A percentile compares a stretch with the other conserved stretches of the same genome.
Evolutionary conservation across 352 stramenopile species (phyloP).

Genomic region (Aphanomyces euteiches): DNA sequence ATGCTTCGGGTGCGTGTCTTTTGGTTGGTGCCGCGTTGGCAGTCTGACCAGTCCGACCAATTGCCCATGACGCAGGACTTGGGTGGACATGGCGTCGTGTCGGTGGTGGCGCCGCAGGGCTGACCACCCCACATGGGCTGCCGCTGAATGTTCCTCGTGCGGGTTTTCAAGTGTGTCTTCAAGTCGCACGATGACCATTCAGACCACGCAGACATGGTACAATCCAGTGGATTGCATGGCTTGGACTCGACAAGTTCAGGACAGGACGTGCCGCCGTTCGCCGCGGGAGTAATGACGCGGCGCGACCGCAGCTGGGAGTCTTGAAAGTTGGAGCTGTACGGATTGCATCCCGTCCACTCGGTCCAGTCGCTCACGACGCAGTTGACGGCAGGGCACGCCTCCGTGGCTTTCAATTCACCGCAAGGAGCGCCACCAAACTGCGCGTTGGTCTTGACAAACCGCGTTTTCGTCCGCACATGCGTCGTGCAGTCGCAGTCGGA

Average conservation of each 20-base stretch:
- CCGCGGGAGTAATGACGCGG: neutral
- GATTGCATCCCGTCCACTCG: conserved; percentile 49
- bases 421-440: conserved; percentile 49
- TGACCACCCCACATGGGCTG: conserved; percentile 43
- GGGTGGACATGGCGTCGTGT: conserved; percentile 32
- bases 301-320: conserved; percentile 37
- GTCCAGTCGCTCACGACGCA: conserved; percentile 51
- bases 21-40: conserved; percentile 36
- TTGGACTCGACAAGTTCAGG: neutral
- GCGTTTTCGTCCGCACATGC: conserved; percentile 43
- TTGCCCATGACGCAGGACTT: conserved; percentile 45
- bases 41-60: conserved; percentile 53
- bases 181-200: conserved; percentile 44
- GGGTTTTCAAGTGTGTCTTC: conserved; percentile 41
- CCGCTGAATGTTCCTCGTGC: conserved; percentile 36
- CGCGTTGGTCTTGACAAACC: conserved; percentile 38
- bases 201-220: conserved; percentile 42
- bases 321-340: conserved; percentile 34
- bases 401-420: conserved; percentile 35
- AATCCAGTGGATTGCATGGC: conserved; percentile 40
- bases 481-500: conserved; percentile 43
- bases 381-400: conserved; percentile 41
- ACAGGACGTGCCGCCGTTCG: conserved; percentile 13
- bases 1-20: conserved; percentile 39
- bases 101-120: conserved; percentile 38